Evolutionary conservation across 2,329 filamentous ascomycete species (phyloP).

Genomic region (Sporothrix humicola): DNA sequence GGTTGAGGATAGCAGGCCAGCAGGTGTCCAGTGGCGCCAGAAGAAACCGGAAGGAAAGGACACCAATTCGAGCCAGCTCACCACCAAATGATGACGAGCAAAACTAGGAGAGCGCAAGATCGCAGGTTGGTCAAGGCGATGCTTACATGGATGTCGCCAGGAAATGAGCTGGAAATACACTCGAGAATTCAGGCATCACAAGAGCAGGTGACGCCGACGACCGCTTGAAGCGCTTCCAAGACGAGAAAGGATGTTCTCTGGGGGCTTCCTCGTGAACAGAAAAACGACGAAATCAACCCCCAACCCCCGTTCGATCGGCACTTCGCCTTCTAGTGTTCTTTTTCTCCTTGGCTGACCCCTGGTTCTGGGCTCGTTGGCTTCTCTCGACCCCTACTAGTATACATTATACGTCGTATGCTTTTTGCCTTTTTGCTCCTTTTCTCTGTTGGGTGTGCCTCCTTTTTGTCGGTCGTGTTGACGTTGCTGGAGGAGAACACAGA

Average conservation of each 20-base stretch:
- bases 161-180: conserved; percentile 12
- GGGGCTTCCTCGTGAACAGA: conserved; percentile 20
- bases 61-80: background rate
- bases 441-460: background rate
- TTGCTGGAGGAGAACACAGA: too few relatives aligned
- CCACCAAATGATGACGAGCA: background rate
- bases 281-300: background rate
- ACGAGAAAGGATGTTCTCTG: conserved; percentile 22
- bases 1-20: too few relatives aligned
- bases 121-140: conserved; percentile 18
- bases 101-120: background rate
- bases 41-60: too few relatives aligned
- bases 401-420: conserved; percentile 2
- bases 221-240: background rate
- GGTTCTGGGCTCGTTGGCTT: background rate
- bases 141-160: background rate
- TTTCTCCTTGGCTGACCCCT: conserved; percentile 21
- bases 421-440: background rate
- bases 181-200: background rate
- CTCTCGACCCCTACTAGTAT: background rate
- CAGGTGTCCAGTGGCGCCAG: too few relatives aligned
- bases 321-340: conserved; percentile 20
- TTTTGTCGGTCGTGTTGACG: background rate
- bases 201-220: background rate
- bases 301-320: conserved; percentile 9